Conservation (phyloP, 2,329 filamentous ascomycete genomes). For the Colletotrichum gloeosporioides region DNA sequence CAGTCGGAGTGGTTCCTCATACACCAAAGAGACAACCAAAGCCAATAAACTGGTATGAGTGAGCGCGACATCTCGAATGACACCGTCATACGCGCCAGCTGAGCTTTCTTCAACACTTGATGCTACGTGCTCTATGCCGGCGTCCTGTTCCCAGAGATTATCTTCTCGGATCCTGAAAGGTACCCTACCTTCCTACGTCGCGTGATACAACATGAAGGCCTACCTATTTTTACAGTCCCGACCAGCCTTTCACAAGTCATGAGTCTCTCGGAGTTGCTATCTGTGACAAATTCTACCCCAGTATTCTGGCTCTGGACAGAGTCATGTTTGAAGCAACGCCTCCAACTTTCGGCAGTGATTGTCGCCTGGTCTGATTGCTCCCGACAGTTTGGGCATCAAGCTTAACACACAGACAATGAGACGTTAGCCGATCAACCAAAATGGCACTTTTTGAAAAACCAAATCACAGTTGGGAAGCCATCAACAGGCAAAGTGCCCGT, state of each 20-base stretch:
- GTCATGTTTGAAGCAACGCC: neutral
- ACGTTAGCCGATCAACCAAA: neutral
- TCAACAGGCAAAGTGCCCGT: neutral
- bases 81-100: neutral
- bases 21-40: neutral
- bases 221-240: rapidly evolving
- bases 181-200: neutral
- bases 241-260: neutral
- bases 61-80: neutral
- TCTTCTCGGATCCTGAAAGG: neutral
- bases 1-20: neutral
- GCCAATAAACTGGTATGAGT: neutral
- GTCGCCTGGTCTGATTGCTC: neutral
- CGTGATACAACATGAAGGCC: neutral
- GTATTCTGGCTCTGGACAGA: neutral
- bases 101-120: neutral
- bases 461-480: neutral
- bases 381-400: neutral
- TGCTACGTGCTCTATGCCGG: neutral
- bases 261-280: rapidly evolving
- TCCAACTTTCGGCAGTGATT: neutral
- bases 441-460: neutral
- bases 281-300: neutral
- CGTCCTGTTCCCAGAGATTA: neutral
- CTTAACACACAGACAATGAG: neutral